Base-by-base conservation (phyloP, 2,329 filamentous ascomycete species). In the Botrytis deweyae region DNA sequence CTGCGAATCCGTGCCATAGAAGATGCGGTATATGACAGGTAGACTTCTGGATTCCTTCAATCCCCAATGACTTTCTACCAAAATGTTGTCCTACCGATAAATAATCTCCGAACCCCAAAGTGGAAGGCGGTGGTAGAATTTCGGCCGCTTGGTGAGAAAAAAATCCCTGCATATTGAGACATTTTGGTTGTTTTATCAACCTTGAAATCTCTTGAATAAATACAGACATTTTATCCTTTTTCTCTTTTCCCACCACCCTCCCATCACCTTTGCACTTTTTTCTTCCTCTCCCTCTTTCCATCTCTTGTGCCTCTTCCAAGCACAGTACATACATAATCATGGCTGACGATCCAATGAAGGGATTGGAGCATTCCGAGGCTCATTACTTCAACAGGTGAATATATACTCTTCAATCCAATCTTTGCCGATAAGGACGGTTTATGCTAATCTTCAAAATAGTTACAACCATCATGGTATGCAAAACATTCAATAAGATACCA, bases 341-440 rank as follows among this genome's bases (percentile, higher is more conserved):
- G 80, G 88, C 88, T 67, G 89, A 91, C 85, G 83, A 87, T 82
- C 86, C 86, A 84, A 78, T 81, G 78, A 79, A 79, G 74, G 80
- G 79, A 77, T 79, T 81, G 80, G 80, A 80, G 65, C 80, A 80
- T 74, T 96, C 95, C 77, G 96, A 99, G 88, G 94, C 97, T 84
- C 96, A 98, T 85, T 99, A 98, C 88, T 98, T 98, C 87, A 98
- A 98, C 86, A 97, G 94, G 95, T 97, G 85, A 77, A 80, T 42
- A 38, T 78, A 82, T 55, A 38, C 38, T 49, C 62, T 58, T 64
- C 49, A 1, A 14, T 71, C 36, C 20, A 36, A 36, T 44, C 33
- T 25, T 69, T 20, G 59, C 49, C 52, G 33, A 61, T 61, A 40
- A 66, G 42, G 58, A 46, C 61, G 10, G 46, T 40, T 73, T 36